Conservation (phyloP, 2,329 filamentous ascomycete genomes). For the Trichoderma citrinoviride region DNA sequence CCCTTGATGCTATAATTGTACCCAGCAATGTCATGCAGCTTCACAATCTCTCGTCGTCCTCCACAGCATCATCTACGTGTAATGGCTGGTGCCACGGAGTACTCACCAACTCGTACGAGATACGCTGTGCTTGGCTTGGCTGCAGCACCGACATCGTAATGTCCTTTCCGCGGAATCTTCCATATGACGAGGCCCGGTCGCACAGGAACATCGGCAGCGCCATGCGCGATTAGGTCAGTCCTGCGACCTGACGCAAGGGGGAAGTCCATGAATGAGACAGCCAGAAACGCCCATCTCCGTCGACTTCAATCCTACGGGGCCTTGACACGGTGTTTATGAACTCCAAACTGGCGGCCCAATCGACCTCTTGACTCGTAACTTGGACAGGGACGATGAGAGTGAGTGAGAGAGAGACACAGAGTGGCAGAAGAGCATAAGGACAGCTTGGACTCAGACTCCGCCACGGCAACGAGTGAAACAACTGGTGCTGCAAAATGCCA, state of each 20-base stretch:
- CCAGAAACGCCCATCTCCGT: neutral
- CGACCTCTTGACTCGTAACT: neutral
- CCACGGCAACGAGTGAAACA: conserved; percentile 22
- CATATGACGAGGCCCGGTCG: neutral
- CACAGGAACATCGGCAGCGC: conserved; percentile 13
- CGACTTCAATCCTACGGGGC: neutral
- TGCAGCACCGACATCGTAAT: conserved; percentile 1
- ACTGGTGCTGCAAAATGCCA: conserved; percentile 19
- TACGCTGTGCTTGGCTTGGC: neutral
- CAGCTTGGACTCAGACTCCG: neutral
- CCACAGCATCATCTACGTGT: neutral
- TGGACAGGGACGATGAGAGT: neutral
- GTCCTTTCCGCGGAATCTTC: neutral
- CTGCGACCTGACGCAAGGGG: neutral
- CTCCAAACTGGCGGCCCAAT: neutral
- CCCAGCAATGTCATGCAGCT: neutral
- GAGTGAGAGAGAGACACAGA: neutral
- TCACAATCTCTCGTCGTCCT: too few relatives aligned
- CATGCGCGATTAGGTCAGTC: conserved; percentile 10
- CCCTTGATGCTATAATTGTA: conserved; percentile 5
- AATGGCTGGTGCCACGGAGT: neutral
- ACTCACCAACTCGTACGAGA: neutral
- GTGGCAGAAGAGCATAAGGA: too few relatives aligned
- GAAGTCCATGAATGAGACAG: neutral
- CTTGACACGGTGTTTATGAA: neutral